Evolutionary conservation across 768 basidiomycete species (phyloP), one percentile per base, ranked within the genome.

Genomic region (Mycena maculata): DNA sequence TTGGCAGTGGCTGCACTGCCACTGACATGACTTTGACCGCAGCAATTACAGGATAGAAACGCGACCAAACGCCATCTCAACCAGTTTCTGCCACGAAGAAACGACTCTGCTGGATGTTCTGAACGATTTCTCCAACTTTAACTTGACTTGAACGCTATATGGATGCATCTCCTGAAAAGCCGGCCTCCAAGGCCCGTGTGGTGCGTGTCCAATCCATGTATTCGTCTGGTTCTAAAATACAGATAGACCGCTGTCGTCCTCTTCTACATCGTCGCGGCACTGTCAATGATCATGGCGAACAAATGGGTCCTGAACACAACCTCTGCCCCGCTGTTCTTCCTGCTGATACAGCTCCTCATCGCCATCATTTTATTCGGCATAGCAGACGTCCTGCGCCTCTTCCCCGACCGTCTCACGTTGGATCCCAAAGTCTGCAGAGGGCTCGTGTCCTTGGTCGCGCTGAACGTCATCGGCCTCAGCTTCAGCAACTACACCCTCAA

Each of bases 231-330:
- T 22, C 44, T 56, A n/a, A 69, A 64, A 18, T 53, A 27, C 30
- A 11, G 27, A 2, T 73, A 89, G 87, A 76, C 72, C 27, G 85
- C 80, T n/a, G 88, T 87, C 16, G 87, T 90, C 9, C 63, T 79
- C 18, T 90, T 90, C 76, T 90, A 90, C 72, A 80, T 90, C 55
- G 85, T 90, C 33, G 89, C 89, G 22, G 89, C 89, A 39, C 74
- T 90, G 30, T 42, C 62, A 58, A 67, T 70, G 69, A 50, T 67
- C 25, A 38, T 70, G 36, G 65, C 69, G 69, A 90, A 89, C 65
- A 89, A 91, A 87, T 88, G 87, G 89, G 90, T 92, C 23, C 78
- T 92, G 54, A 84, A 87, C 73, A 73, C 76, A 36, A 87, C 90
- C 28, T 75, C 79, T 30, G 84, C 84, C 1, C 90, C 90, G 0